These are phyloP conservation scores for Paecilomyces fulvus DNA, from an alignment of 2,329 filamentous ascomycete genomes.

Conservation along the genomic window DNA sequence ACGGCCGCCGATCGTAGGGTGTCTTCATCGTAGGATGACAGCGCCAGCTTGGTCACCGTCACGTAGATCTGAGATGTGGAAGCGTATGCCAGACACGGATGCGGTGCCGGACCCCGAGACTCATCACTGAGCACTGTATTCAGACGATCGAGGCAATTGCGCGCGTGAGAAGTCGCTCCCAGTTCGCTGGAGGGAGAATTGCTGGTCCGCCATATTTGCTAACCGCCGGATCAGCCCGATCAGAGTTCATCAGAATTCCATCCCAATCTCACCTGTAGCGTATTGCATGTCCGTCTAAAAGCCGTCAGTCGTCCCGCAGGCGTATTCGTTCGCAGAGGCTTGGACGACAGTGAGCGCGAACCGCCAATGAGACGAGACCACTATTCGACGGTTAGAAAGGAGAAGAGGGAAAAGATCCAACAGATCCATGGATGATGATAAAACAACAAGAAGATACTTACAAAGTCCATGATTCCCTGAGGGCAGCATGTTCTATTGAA, in stretches of 20 bases:
- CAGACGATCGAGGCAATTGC: slow-evolving; percentile 47
- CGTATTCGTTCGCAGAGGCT: slow-evolving; percentile 44
- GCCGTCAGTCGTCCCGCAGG: slow-evolving; percentile 52
- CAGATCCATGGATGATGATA: background rate
- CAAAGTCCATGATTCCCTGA: slow-evolving; percentile 36
- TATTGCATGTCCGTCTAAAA: slow-evolving; percentile 54
- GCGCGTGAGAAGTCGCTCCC: slow-evolving; percentile 42
- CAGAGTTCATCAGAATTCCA: background rate
- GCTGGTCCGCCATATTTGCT: slow-evolving; percentile 55
- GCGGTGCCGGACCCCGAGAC: slow-evolving; percentile 75
- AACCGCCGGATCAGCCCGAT: background rate
- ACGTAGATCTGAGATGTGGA: slow-evolving; percentile 82
- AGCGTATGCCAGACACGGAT: slow-evolving; percentile 84
- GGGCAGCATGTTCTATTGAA: slow-evolving; percentile 17
- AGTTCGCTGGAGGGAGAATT: slow-evolving; percentile 44
- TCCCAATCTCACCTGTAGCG: slow-evolving; percentile 6
- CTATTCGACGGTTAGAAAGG: slow-evolving; percentile 22
- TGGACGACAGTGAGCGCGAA: slow-evolving; percentile 37
- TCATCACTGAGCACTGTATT: slow-evolving; percentile 74
- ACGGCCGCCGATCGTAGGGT: slow-evolving; percentile 77
- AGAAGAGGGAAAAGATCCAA: background rate
- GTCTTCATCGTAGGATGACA: slow-evolving; percentile 73
- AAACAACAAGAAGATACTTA: slow-evolving; percentile 19
- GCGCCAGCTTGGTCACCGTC: slow-evolving; percentile 79
- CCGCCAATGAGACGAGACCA: slow-evolving; percentile 56